Base-by-base conservation (phyloP, 2,329 filamentous ascomycete genomes). In the Aureobasidium subglaciale region DNA sequence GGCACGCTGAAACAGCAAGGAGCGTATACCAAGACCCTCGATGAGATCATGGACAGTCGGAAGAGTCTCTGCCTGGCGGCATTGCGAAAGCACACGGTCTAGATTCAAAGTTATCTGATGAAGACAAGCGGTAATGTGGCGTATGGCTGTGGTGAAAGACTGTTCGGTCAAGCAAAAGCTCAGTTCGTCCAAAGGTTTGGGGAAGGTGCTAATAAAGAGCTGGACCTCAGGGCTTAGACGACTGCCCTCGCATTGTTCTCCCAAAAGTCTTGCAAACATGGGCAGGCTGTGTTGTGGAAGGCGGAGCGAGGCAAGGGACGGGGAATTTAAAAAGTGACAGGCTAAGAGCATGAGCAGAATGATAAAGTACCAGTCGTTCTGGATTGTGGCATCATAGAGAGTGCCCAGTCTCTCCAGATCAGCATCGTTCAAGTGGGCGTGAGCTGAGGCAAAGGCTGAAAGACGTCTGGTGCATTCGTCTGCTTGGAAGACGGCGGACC, bases 321-420 rank as follows among this genome's bases (percentile, higher is more conserved):
- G 38, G 2, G 20, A 20, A 2, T 42, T 30, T 32, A 55, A 15
- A 2, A 32, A 20, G 42, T 55, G 22, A 13, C 50, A 30, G 10
- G 37, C 22, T 25, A 42, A 11, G 43, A 54, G 20, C 41, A 48
- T 41, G 22, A 41, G 42, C 29, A 55, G 25, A 5, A 55, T 45
- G 46, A 58, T 30, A 11, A 58, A 58, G 42, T 48, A 48, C 32
- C 34, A 42, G 11, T 55, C 50, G 5, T 37, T 29, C 10, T 42
- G 32, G 11, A 10, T 9, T 10, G 29, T 35, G 24, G 56, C 50
- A 16, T 55, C 40, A 11, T 35, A 35, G 5, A 58, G 41, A 13
- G 49, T 27, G 5, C 42, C 34, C n/a, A 55, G 16, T 25, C 41
- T 35, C 16, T 55, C 40, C 1, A 43, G 30, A 16, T 55, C 52